Evolutionary conservation across 164 flowering plant species (phyloP).

Genomic region (Vitis riparia): DNA sequence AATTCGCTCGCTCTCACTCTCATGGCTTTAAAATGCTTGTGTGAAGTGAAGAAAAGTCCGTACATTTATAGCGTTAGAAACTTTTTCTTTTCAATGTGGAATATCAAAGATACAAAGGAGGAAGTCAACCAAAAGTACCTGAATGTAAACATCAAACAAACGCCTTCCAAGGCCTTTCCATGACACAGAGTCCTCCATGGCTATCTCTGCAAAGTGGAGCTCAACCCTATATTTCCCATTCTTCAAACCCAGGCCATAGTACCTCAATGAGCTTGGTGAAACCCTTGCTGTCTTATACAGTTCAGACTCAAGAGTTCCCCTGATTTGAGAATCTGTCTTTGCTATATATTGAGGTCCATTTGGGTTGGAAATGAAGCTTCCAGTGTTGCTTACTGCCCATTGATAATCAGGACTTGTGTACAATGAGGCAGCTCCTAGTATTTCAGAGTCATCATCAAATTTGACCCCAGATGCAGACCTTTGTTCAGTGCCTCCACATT

Average conservation of each 20-base stretch:
- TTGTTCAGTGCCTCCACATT: conserved; percentile 45
- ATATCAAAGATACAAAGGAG: too few relatives aligned
- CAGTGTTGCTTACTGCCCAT: conserved; percentile 53
- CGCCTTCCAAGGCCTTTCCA: conserved; percentile 63
- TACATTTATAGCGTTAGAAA: too few relatives aligned
- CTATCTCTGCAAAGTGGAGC: conserved; percentile 60
- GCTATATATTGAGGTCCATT: conserved; percentile 35
- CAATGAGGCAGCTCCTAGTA: conserved; percentile 38
- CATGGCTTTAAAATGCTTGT: too few relatives aligned
- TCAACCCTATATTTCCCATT: conserved; percentile 45
- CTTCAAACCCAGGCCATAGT: conserved; percentile 45
- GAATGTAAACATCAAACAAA: conserved; percentile 55
- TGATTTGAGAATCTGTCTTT: conserved; percentile 39
- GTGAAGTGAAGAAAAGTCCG: too few relatives aligned
- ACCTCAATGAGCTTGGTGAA: conserved; percentile 50
- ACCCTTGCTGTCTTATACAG: conserved; percentile 51
- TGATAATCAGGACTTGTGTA: conserved; percentile 26
- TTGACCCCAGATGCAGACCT: conserved; percentile 31
- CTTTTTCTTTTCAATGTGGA: too few relatives aligned
- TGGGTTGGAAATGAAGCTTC: conserved; percentile 39
- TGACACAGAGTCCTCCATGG: conserved; percentile 36
- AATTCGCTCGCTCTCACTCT: too few relatives aligned
- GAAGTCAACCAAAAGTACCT: conserved; percentile 26
- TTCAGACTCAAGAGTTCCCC: conserved; percentile 44
- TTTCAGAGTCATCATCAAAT: conserved; percentile 38